Base-by-base conservation (phyloP, 208 protist genomes). In the Acanthamoeba rhysodes region DNA sequence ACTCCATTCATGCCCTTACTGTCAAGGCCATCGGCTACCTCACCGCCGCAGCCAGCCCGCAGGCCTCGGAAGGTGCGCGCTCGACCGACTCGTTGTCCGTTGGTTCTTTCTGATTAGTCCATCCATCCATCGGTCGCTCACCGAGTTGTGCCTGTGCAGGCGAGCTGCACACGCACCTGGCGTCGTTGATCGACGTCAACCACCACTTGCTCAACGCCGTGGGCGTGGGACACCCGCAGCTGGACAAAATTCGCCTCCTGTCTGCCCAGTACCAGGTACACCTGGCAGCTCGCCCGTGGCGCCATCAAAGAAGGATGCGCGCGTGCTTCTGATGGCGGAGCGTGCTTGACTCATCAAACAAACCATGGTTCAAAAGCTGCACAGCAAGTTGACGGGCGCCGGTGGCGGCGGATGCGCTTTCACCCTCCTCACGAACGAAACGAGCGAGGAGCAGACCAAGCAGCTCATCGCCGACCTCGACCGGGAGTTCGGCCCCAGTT, bases 151-250 rank as follows among this genome's bases (percentile, higher is more conserved):
- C 4, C 24, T 7, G 59, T 41, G 12, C 29, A 41, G 92, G 37
- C 41, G 37, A 53, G 78, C 27, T 88, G 53, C 48, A 84, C 24
- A 16, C 50, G 9, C 68, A 95, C 34, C 37, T 95, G 45, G 72
- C 37, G 37, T 45, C 37, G 87, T 68, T 96, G 72, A 93, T 96
- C 32, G 59, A 70, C 14, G 70, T 94, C 32, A 96, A 96, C 76
- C 92, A 96, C 24, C 64, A 85, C 50, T 85, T 96, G 7, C 78
- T 95, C 16, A 59, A 64, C 18, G 68, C 85, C 7, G 22, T 95
- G 20, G 85, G 88, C 14, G 94, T 95, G 66, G 82, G 85, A 0
- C 94, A 95, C 32, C 48, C 57, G 22, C n/a, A 93, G 34, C 29
- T 95, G 34, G 87, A 85, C 72, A 29, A 87, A 16, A 82, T 96